phyloP scores from a whole-genome alignment of 2,329 filamentous ascomycete genomes.

The Talaromyces sp. region DNA sequence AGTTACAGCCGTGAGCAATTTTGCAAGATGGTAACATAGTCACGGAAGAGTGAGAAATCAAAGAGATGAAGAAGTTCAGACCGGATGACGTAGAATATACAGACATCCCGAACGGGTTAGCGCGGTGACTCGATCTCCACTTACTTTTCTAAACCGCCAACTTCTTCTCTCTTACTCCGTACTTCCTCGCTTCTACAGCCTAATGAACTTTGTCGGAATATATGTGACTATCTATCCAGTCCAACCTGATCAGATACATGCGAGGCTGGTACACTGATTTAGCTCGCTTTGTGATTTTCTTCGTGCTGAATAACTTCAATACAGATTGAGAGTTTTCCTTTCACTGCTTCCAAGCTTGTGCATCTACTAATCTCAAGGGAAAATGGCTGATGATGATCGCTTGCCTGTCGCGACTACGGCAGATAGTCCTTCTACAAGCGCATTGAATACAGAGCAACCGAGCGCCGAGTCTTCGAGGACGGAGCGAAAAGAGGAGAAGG shows the following conservation, averaged over 20 bases:
- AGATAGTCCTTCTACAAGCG: neutral
- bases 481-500: neutral
- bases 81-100: neutral
- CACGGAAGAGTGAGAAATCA: neutral
- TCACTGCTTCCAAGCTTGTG: neutral
- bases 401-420: neutral
- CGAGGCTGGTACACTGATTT: neutral
- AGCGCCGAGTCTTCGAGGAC: neutral
- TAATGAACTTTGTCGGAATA: neutral
- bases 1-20: too few species aligned
- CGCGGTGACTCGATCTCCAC: neutral
- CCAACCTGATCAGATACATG: neutral
- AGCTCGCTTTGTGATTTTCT: neutral
- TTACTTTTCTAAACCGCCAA: neutral
- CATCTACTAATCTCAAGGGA: conserved; percentile 7
- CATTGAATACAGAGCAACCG: neutral
- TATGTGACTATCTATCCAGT: neutral
- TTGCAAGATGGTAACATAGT: too few species aligned
- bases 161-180: neutral
- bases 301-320: neutral
- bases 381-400: neutral
- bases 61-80: neutral
- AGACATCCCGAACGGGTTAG: neutral
- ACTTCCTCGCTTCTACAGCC: neutral
- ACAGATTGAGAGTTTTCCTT: conserved; percentile 17